A percentile compares a stretch with the other conserved stretches of the same genome.
Conservation (phyloP, 495 filamentous ascomycete species). For the Ramalina peruviana region DNA sequence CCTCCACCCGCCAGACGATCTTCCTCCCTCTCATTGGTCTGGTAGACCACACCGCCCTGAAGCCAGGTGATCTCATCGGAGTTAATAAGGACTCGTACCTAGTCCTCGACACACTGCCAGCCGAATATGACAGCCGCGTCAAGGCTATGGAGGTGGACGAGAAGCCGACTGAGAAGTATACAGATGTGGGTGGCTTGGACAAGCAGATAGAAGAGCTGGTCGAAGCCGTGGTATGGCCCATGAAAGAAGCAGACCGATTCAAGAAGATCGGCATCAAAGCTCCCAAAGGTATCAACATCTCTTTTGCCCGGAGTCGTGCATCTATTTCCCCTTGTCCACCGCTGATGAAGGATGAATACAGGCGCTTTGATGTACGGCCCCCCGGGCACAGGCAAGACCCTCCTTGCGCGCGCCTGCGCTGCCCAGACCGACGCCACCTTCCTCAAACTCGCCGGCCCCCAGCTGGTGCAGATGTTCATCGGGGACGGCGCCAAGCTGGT, state of each 20-base stretch:
- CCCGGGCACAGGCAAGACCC: conserved; percentile 90
- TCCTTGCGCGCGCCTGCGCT: conserved; percentile 91
- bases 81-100: conserved; percentile 99
- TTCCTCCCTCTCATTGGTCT: conserved; percentile 96
- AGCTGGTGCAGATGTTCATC: conserved; percentile 99
- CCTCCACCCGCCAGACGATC: conserved; percentile 97
- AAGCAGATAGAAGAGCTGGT: conserved; percentile 99
- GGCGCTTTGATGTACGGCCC: conserved; percentile 98
- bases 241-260: conserved; percentile 98
- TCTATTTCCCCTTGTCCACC: not conserved
- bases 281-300: conserved; percentile 65
- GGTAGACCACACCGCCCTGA: conserved; percentile 84
- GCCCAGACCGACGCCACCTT: conserved; percentile 98
- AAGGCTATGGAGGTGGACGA: conserved; percentile 99
- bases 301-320: not conserved
- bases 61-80: conserved; percentile 91
- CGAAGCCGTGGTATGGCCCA: conserved; percentile 98
- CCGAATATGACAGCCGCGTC: conserved; percentile 98
- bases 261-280: conserved; percentile 99
- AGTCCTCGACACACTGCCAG: conserved; percentile 92
- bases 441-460: conserved; percentile 94
- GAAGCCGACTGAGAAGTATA: conserved; percentile 99
- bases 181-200: conserved; percentile 90
- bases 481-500: conserved; percentile 96
- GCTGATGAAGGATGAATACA: conserved; percentile 19